phyloP scores from a whole-genome alignment of 805 yeast genomes.

The Suhomyces canberraensis region DNA sequence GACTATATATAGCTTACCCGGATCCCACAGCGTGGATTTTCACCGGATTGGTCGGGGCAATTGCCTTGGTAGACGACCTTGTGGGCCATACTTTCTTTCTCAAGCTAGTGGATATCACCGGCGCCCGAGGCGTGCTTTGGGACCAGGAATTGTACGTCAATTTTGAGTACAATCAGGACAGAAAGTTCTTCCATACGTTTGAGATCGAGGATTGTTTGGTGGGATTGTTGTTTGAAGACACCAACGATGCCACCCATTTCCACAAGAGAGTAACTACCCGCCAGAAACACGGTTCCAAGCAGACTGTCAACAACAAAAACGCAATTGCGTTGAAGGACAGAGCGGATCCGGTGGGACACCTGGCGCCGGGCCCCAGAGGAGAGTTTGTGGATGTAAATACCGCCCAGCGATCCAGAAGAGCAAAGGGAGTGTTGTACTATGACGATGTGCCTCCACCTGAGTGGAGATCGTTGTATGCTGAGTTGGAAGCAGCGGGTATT shows the following conservation, averaged over 20 bases:
- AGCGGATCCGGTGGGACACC: constrained; percentile 19
- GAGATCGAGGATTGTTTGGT: constrained; percentile 87
- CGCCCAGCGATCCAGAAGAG: constrained; percentile 53
- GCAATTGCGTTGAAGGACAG: constrained; percentile 74
- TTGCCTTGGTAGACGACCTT: constrained; percentile 82
- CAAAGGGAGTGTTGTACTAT: constrained; percentile 63
- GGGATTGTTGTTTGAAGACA: constrained; percentile 87
- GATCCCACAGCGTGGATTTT: constrained; percentile 75
- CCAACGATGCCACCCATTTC: constrained; percentile 83
- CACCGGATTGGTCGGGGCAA: constrained; percentile 88
- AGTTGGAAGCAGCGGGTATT: constrained; percentile 74
- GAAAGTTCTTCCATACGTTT: constrained; percentile 91
- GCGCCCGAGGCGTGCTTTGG: constrained; percentile 88
- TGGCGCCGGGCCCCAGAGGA: constrained; percentile 63
- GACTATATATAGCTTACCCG: constrained; percentile 88
- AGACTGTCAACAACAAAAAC: constrained; percentile 79
- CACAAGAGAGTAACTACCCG: constrained; percentile 70
- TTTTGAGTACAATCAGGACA: constrained; percentile 87
- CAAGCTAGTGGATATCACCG: constrained; percentile 81
- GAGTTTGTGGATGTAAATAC: constrained; percentile 46
- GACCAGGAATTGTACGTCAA: constrained; percentile 92
- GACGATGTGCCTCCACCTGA: constrained; percentile 81
- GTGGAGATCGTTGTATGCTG: constrained; percentile 73
- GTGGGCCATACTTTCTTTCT: constrained; percentile 93
- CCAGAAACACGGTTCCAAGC: constrained; percentile 82